A percentile compares a stretch with the other conserved stretches of the same genome.
phyloP scores from a whole-genome alignment of 2,329 filamentous ascomycete species.

The Catunica adiposa region DNA sequence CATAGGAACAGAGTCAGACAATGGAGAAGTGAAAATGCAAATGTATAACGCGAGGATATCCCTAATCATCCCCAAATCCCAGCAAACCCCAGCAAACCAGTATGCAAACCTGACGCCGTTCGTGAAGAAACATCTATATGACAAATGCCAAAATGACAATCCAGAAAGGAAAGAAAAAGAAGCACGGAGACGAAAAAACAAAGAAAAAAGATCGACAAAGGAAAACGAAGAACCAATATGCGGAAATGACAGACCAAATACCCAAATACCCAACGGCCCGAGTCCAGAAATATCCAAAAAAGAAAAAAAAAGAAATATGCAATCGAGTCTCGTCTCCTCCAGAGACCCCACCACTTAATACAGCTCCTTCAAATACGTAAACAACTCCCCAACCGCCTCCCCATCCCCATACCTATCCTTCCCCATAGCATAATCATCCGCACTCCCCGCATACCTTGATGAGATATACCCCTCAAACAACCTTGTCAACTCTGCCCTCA shows the following conservation, averaged over 20 bases:
- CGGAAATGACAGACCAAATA: background rate
- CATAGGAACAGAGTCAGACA: background rate
- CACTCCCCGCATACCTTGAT: slow-evolving; percentile 15
- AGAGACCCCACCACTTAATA: slow-evolving; percentile 2
- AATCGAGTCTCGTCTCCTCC: background rate
- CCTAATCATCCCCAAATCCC: background rate
- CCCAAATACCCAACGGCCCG: background rate
- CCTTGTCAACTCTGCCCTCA: slow-evolving; percentile 38
- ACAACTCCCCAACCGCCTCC: slow-evolving; percentile 7
- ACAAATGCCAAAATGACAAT: background rate
- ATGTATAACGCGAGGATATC: background rate
- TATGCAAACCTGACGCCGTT: slow-evolving; percentile 2
- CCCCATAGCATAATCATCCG: slow-evolving; percentile 5
- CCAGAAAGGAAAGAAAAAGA: background rate
- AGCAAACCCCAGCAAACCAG: background rate
- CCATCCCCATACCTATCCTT: slow-evolving; percentile 3
- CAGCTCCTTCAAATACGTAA: slow-evolving; percentile 8
- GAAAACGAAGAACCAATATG: background rate
- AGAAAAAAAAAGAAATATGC: background rate
- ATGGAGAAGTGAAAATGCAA: background rate
- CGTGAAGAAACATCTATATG: background rate
- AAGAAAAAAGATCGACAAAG: background rate
- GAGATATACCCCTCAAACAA: slow-evolving; percentile 27
- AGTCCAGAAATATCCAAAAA: background rate
- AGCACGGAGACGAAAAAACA: background rate